Percentiles rank a stretch among this genome's conserved stretches.
Evolutionary conservation across 352 stramenopile genomes (phyloP).

Genomic region (Halophytophthora polymorphica): DNA sequence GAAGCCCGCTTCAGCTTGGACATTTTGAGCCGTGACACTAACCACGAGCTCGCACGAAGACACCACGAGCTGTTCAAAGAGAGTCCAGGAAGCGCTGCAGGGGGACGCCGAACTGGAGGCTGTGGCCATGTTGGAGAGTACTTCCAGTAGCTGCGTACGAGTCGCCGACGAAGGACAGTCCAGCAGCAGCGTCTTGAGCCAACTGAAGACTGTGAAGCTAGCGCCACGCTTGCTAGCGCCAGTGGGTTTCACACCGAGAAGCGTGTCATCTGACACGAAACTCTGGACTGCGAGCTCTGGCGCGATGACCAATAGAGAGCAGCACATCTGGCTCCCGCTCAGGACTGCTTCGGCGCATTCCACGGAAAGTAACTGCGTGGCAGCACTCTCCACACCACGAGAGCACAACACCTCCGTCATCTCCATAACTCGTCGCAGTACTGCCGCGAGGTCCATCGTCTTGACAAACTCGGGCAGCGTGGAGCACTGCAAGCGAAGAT

Average conservation of each 20-base stretch:
- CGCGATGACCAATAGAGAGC: constrained; percentile 20
- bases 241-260: neutral
- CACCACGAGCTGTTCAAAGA: constrained; percentile 26
- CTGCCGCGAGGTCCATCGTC: constrained; percentile 17
- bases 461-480: constrained; percentile 36
- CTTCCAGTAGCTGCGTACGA: constrained; percentile 13
- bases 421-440: constrained; percentile 15
- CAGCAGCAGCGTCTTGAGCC: constrained; percentile 24
- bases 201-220: constrained; percentile 8
- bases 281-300: constrained; percentile 9
- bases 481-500: constrained; percentile 22
- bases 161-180: constrained; percentile 22
- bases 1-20: constrained; percentile 3
- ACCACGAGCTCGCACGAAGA: constrained; percentile 20
- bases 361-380: constrained; percentile 13
- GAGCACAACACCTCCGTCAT: constrained; percentile 9
- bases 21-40: neutral
- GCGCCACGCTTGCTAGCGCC: no score
- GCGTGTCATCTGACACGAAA: constrained; percentile 5
- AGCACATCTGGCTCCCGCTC: constrained; percentile 21
- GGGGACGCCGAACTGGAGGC: constrained; percentile 10
- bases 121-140: constrained; percentile 18
- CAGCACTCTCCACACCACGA: neutral
- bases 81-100: constrained; percentile 3
- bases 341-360: constrained; percentile 23